Base-by-base conservation (phyloP, 2,329 filamentous ascomycete species). In the Talaromyces albobiverticillius region DNA sequence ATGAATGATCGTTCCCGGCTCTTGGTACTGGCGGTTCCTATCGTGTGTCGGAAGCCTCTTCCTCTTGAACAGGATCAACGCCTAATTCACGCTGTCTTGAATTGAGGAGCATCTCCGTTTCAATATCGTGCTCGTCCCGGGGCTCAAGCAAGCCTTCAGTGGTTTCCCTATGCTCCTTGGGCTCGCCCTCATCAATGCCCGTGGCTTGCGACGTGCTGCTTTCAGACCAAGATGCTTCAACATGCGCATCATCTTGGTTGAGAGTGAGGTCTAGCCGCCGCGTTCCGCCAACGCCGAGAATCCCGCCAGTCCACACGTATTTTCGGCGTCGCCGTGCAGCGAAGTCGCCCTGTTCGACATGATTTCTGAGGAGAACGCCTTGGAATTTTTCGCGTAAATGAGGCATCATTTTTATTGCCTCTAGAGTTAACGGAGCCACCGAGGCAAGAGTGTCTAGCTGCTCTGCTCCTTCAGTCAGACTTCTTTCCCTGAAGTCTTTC, bases 331-430 rank as follows among this genome's bases (percentile, higher is more conserved):
- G 55, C 40, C 56, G 36, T 43, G 57, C 40, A 4, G 52, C 41
- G 14, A 54, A 51, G 43, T 69, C 62, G 3, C 60, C 54, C 51
- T 61, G 59, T 46, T 66, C 59, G 32, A 66, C 59, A 18, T 61
- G 66, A 43, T 62, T 54, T 10, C 72, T 71, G 40, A 76, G 65
- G n/a, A 76, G 60, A 26, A 69, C 60, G 22, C 66, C 71, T 57
- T 77, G 73, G 48, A 71, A 65, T 46, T 69, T 72, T 13, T 76
- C 74, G 26, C 65, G 68, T 26, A 71, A 54, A 51, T 68, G 67
- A 16, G 73, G 74, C 62, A 76, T 71, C 16, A 62, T 56, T 11
- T 65, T 66, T 40, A 76, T 59, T 5, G 65, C 67, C 11, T 64
- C 60, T 23, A 74, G 61, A 1, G 74, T 76, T 32, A 62, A 58